Percentiles rank a stretch among this genome's conserved stretches.
These are phyloP conservation scores for Histomonas meleagridis DNA, from an alignment of 208 protist genomes.

Conservation along the genomic window DNA sequence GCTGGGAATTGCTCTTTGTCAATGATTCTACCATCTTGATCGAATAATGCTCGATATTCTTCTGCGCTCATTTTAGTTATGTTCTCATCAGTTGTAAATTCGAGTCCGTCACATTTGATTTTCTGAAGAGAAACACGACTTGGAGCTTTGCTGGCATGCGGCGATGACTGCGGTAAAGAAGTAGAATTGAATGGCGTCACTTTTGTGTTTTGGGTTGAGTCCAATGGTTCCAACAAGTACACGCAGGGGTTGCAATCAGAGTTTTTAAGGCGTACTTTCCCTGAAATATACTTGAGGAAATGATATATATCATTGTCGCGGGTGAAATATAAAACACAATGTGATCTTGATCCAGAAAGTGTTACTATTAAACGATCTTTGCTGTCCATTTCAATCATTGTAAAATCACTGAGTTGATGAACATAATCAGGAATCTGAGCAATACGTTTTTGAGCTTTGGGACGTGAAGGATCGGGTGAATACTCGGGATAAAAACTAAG, in stretches of 20 bases:
- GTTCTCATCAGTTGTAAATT: not conserved
- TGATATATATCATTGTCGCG: not conserved
- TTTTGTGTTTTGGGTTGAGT: not conserved
- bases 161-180: not conserved
- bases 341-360: slow-evolving; percentile 13
- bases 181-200: slow-evolving; percentile 1
- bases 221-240: not conserved
- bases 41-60: not conserved
- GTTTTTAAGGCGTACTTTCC: not conserved
- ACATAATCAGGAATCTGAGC: slow-evolving; percentile 26
- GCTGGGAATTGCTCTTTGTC: not conserved
- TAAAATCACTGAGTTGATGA: not conserved
- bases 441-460: not conserved
- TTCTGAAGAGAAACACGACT: not conserved
- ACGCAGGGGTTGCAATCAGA: slow-evolving; percentile 18
- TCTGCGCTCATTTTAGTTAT: not conserved
- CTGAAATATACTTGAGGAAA: not conserved
- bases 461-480: not conserved
- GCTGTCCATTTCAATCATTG: slow-evolving; percentile 30
- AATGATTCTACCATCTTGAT: not conserved
- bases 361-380: slow-evolving; percentile 11
- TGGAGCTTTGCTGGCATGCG: not conserved
- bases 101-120: not conserved
- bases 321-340: slow-evolving; percentile 35
- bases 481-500: not conserved